Evolutionary conservation across 1,139 yeast species (phyloP), one percentile per base, ranked within the genome.

Genomic region (Geotrichum macrosporum): DNA sequence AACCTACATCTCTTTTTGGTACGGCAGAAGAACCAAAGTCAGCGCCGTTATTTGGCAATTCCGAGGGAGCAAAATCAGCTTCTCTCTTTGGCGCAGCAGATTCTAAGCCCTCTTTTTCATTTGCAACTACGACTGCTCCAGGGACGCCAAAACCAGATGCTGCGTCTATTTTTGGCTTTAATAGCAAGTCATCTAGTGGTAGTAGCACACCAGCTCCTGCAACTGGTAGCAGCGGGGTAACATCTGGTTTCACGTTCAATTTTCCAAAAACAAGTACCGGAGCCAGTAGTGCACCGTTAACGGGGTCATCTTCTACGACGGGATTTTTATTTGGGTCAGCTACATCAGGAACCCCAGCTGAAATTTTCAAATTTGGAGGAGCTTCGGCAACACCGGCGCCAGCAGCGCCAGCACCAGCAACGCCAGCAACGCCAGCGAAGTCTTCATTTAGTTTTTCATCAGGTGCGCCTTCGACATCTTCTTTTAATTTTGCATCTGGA

Each of bases 311-410:
- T 9, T 8, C 46, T 8, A 18, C 37, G 3, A 20, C 38, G 3
- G 42, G 42, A 15, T 44, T 44, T 44, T 30, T 42, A n/a, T 44
- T 44, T 37, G 47, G 47, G 3, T 13, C 31, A 12, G 15, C 21
- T 19, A 18, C 41, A 13, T 9, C 37, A 4, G 34, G 38, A 2
- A 32, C 36, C 15, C 47, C 47, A 3, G 38, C 47, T 19, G 29
- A 22, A 13, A 26, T 44, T 22, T 44, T 44, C 31, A 44, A 44
- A 13, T 44, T 44, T 21, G 22, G 31, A 5, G 42, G 42, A 12
- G 18, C 29, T 22, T n/a, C 15, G 12, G 10, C 9, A 4, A n/a
- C 19, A 31, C 18, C 27, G n/a, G n/a, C 24, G 10, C 34, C 10
- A 19, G 18, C 35, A 29, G 5, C 41, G 2, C 34, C 41, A n/a